phyloP scores from a whole-genome alignment of 805 yeast species.

The Pichia phayaonensis region DNA sequence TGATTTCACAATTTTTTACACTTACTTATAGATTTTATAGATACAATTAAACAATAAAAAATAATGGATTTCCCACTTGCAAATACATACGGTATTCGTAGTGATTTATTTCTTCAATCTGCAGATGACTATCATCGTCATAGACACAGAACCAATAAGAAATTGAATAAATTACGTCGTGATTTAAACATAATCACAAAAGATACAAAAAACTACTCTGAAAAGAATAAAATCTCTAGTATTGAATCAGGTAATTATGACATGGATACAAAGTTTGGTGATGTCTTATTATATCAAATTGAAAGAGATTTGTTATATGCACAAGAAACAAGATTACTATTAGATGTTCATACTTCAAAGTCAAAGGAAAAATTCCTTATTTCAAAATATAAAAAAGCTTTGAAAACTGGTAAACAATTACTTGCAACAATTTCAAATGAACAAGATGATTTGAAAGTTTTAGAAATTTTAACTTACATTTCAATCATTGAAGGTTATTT shows the following conservation, averaged over 20 bases:
- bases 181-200: constrained; percentile 53
- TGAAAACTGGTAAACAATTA: constrained; percentile 36
- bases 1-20: not conserved
- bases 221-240: constrained; percentile 39
- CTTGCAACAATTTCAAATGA: constrained; percentile 35
- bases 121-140: constrained; percentile 64
- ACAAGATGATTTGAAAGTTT: constrained; percentile 22
- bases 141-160: constrained; percentile 53
- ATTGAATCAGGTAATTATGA: constrained; percentile 44
- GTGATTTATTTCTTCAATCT: constrained; percentile 54
- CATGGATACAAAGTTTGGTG: constrained; percentile 44
- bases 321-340: constrained; percentile 48
- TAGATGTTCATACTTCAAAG: constrained; percentile 45
- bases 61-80: constrained; percentile 42
- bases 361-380: constrained; percentile 44
- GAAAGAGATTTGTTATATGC: constrained; percentile 75
- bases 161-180: constrained; percentile 57
- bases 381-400: constrained; percentile 63
- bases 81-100: constrained; percentile 47
- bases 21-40: not conserved
- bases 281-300: constrained; percentile 53
- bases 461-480: constrained; percentile 33
- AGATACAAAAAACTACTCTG: constrained; percentile 56
- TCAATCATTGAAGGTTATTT: constrained; percentile 31
- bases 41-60: not conserved